A percentile compares a stretch with the other conserved stretches of the same genome.
Conservation (phyloP, 768 basidiomycete species). For the Nidularia pulvinata region DNA sequence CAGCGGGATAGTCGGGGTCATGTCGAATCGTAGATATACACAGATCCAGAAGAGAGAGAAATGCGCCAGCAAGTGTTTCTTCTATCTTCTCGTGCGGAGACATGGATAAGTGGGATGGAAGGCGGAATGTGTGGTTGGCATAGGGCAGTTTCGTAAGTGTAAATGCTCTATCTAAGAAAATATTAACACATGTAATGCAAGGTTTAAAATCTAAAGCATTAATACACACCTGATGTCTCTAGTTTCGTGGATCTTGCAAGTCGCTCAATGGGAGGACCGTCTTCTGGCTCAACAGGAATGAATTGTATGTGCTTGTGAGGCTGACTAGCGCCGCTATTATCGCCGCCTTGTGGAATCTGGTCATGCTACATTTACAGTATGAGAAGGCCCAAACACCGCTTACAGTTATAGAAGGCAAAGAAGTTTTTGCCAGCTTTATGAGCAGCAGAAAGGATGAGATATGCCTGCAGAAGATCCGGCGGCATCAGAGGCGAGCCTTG, state of each 20-base stretch:
- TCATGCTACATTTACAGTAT: background rate
- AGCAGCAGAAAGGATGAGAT: constrained; percentile 72
- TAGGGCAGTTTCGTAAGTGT: constrained; percentile 68
- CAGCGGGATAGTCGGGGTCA: constrained; percentile 57
- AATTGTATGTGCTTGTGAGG: constrained; percentile 92
- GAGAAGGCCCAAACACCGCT: constrained; percentile 13
- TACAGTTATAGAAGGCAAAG: constrained; percentile 93
- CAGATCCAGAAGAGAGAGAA: constrained; percentile 76
- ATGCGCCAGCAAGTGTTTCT: constrained; percentile 52
- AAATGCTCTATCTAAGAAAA: constrained; percentile 67
- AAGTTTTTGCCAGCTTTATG: constrained; percentile 54
- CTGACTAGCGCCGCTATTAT: constrained; percentile 86
- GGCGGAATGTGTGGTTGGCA: constrained; percentile 76
- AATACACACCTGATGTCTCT: constrained; percentile 52
- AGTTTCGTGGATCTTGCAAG: constrained; percentile 58
- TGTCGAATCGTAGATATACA: constrained; percentile 73
- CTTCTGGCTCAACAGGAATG: constrained; percentile 55
- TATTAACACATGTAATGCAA: background rate
- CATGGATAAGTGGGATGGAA: constrained; percentile 40
- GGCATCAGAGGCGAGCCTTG: constrained; percentile 84
- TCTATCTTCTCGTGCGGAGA: constrained; percentile 45
- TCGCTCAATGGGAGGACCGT: constrained; percentile 77
- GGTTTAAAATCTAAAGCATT: background rate
- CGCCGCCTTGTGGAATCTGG: constrained; percentile 50
- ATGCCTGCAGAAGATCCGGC: constrained; percentile 74